Base-by-base conservation (phyloP, 1,139 yeast genomes). In the Debaryomycetaceae sp. region DNA sequence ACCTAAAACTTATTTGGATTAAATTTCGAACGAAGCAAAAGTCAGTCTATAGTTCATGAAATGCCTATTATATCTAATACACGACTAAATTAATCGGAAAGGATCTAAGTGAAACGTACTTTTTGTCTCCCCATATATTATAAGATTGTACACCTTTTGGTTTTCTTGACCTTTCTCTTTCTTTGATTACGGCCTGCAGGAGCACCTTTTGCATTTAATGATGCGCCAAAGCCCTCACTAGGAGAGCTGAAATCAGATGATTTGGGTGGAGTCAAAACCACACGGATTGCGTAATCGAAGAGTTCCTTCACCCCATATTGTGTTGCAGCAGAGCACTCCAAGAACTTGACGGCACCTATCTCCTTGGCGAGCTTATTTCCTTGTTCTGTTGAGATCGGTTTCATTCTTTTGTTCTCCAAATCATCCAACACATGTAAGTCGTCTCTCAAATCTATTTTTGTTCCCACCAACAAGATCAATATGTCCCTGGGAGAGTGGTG, bases 261-360 rank as follows among this genome's bases (percentile, higher is more conserved):
- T 55, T 49, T 53, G 22, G 83, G 84, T 27, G 87, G 87, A 45
- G 76, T 72, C 47, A 84, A 75, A 7, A 85, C 93, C 0, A 83
- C 77, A 55, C 83, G 78, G 41, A 88, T 87, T 17, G 96, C 95
- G 49, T 72, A 82, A 56, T 88, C 96, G 56, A 89, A 89, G 14
- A 89, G 84, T 47, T 84, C 87, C 59, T 84, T 84, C 43, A 84
- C 90, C 24, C 97, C 97, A 48, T 76, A 79, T 65, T 89, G 97
- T 24, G 95, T 85, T 20, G 93, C 87, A n/a, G 97, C 96, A 3
- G 96, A 87, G 65, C 97, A 90, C 68, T 90, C 97, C 51, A 87
- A 71, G 63, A 89, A 87, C 48, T 79, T 81, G 48, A 84, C 78
- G 36, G 95, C 87, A 2, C 87, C 85, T 45, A 85, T 69, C 35